These are phyloP conservation scores for Skeletonema marinoi DNA, from an alignment of 108 stramenopile species.

Conservation along the genomic window DNA sequence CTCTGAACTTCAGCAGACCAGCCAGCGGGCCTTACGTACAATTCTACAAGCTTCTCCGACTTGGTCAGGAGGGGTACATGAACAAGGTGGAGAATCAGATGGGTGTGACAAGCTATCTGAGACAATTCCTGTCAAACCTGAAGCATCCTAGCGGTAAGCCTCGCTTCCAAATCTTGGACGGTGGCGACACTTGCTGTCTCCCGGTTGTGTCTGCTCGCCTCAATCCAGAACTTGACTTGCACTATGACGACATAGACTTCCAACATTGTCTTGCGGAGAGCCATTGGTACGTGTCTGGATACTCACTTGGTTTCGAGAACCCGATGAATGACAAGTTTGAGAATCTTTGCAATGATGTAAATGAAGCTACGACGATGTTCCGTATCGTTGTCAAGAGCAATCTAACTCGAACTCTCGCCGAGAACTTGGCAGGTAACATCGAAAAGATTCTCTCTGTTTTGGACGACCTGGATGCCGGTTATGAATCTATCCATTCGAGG, in stretches of 20 bases:
- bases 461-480: conserved; percentile 13
- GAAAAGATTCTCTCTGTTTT: conserved; percentile 8
- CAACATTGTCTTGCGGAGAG: conserved; percentile 44
- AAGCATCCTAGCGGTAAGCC: conserved; percentile 34
- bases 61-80: conserved; percentile 45
- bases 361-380: conserved; percentile 37
- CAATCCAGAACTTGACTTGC: conserved; percentile 39
- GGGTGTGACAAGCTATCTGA: conserved; percentile 21
- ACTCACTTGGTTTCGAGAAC: conserved; percentile 47
- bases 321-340: conserved; percentile 29
- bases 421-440: conserved; percentile 27
- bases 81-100: conserved; percentile 47
- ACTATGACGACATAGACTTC: conserved; percentile 37
- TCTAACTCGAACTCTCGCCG: conserved; percentile 29
- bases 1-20: conserved; percentile 56
- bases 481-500: conserved; percentile 17
- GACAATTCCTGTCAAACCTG: conserved; percentile 20
- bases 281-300: conserved; percentile 50
- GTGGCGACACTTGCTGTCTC: conserved; percentile 32
- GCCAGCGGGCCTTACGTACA: conserved; percentile 51
- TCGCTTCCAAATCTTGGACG: conserved; percentile 47
- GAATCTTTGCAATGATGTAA: conserved; percentile 37
- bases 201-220: conserved; percentile 46
- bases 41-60: conserved; percentile 37
- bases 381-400: conserved; percentile 49